Evolutionary conservation across 1,284 basidiomycete species (phyloP).

Genomic region (Crucibulum parvulum): DNA sequence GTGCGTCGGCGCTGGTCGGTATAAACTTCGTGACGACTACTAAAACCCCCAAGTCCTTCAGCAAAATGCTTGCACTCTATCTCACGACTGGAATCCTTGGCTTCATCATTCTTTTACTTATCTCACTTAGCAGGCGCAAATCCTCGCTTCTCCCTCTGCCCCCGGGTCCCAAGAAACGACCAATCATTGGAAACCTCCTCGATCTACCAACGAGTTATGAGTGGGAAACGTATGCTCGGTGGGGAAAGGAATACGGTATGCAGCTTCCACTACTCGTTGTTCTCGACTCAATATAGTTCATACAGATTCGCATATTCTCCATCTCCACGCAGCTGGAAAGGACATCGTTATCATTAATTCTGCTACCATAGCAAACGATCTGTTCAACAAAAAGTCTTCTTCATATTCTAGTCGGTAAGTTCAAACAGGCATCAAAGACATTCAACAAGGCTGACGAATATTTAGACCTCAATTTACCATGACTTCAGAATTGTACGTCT

Average conservation of each 20-base stretch:
- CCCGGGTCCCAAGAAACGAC: constrained; percentile 1
- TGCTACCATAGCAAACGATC: constrained; percentile 47
- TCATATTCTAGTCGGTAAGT: constrained; percentile 55
- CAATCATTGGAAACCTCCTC: constrained; percentile 1
- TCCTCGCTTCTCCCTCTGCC: neutral
- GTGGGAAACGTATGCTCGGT: neutral
- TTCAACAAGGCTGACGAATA: neutral
- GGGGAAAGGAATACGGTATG: neutral
- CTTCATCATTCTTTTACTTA: no score
- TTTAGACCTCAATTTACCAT: constrained; percentile 20
- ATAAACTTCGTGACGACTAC: no score
- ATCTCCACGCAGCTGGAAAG: constrained; percentile 24
- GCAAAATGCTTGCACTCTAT: no score
- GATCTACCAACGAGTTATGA: neutral
- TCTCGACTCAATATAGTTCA: neutral
- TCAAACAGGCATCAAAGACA: neutral
- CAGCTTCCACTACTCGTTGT: neutral
- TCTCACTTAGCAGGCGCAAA: neutral
- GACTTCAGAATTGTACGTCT: constrained; percentile 22
- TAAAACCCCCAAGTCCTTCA: no score
- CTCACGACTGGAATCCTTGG: no score
- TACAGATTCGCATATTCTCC: constrained; percentile 31
- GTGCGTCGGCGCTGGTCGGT: no score
- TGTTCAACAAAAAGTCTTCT: constrained; percentile 52
- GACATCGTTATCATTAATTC: constrained; percentile 48